phyloP scores from a whole-genome alignment of 441 rosid species.

The Geranium incanum region DNA sequence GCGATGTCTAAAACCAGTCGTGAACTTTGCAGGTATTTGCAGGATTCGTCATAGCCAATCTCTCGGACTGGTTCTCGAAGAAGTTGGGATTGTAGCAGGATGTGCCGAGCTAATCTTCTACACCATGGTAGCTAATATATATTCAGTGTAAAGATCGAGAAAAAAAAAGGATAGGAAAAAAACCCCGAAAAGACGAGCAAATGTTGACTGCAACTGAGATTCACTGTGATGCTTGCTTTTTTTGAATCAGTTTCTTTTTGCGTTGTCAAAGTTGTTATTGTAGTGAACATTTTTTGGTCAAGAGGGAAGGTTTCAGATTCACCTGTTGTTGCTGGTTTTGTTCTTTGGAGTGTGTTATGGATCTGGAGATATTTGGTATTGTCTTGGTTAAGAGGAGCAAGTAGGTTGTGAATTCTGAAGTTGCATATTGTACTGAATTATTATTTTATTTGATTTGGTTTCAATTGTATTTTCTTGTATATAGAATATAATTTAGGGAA shows the following conservation, averaged over 20 bases:
- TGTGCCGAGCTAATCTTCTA: neutral
- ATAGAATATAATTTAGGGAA: no score
- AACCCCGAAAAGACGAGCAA: neutral
- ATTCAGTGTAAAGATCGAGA: neutral
- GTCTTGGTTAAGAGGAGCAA: no score
- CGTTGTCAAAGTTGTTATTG: neutral
- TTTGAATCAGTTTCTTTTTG: neutral
- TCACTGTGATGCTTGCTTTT: neutral
- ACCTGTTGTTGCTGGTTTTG: neutral
- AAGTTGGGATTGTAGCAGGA: slow-evolving; percentile 54
- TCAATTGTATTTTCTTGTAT: no score
- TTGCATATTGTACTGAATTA: no score
- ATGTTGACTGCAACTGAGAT: neutral
- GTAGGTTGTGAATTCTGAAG: no score
- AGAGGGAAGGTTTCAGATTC: neutral
- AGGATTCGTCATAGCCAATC: slow-evolving; percentile 82
- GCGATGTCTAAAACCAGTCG: neutral
- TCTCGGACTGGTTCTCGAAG: slow-evolving; percentile 58
- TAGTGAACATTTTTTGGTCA: neutral
- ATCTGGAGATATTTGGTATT: no score
- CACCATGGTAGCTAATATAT: neutral
- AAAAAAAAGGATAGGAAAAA: neutral
- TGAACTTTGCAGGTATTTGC: slow-evolving; percentile 62
- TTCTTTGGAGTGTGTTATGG: neutral
- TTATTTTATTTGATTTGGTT: no score